Evolutionary conservation across 768 basidiomycete genomes (phyloP).

Genomic region (Lanmaoa pseudosensibilis): DNA sequence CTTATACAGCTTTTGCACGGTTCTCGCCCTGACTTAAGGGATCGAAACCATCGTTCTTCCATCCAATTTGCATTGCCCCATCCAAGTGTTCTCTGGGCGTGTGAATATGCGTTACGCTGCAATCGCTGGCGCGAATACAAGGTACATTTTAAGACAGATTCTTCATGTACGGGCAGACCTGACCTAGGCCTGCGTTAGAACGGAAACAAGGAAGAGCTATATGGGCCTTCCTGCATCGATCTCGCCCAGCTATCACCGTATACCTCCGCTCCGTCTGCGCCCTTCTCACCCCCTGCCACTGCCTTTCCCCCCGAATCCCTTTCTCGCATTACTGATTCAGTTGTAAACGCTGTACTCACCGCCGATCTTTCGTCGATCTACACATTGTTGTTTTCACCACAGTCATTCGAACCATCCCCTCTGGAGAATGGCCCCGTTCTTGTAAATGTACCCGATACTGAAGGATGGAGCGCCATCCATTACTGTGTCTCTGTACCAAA

Average conservation of each 20-base stretch:
- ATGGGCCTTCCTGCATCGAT: slow-evolving; percentile 22
- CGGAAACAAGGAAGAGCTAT: slow-evolving; percentile 33
- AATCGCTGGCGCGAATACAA: slow-evolving; percentile 60
- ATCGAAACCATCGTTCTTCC: slow-evolving; percentile 69
- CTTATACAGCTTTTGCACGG: slow-evolving; percentile 52
- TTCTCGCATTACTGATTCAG: slow-evolving; percentile 45
- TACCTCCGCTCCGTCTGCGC: slow-evolving; percentile 22
- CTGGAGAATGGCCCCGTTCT: slow-evolving; percentile 43
- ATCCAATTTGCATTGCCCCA: slow-evolving; percentile 67
- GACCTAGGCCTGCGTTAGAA: slow-evolving; percentile 20
- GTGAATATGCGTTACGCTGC: slow-evolving; percentile 62
- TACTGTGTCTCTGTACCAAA: slow-evolving; percentile 56
- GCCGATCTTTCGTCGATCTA: slow-evolving; percentile 52
- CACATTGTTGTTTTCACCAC: slow-evolving; percentile 54
- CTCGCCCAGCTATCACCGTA: slow-evolving; percentile 28
- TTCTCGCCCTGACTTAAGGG: slow-evolving; percentile 71
- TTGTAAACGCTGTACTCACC: slow-evolving; percentile 55
- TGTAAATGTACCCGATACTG: slow-evolving; percentile 65
- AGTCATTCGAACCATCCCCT: slow-evolving; percentile 45
- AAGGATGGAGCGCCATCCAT: slow-evolving; percentile 75
- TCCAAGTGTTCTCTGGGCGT: slow-evolving; percentile 65
- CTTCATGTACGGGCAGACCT: slow-evolving; percentile 6
- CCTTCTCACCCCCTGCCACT: slow-evolving; percentile 28
- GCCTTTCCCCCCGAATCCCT: slow-evolving; percentile 43
- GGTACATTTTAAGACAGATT: slow-evolving; percentile 36